Base-by-base conservation (phyloP, 306 rosid genomes). In the Cucumis melo region DNA sequence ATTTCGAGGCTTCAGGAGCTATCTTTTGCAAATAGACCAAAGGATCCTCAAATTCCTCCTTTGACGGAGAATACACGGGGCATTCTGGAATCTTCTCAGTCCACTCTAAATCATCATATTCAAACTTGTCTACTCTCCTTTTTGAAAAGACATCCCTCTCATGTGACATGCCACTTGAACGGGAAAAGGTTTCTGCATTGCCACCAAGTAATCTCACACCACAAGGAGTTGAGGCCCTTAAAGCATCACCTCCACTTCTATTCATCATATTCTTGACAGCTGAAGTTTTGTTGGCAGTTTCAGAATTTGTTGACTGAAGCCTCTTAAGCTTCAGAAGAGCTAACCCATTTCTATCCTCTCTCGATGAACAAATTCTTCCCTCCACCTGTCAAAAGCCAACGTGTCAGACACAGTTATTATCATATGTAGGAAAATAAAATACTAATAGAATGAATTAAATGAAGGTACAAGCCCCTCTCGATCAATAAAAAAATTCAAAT, bases 241-340 rank as follows among this genome's bases (percentile, higher is more conserved):
- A 85, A 82, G 99, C 97, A 78, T 92, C 97, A 67, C 99, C 99
- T 74, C 99, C 99, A 44, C 98, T 95, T 86, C 99, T 88, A 62
- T 88, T 81, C 90, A 92, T 90, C 87, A 76, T 85, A 81, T 82
- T 89, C 15, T 82, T 81, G 74, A 85, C 61, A 59, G 80, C 74
- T 53, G 55, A 68, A 78, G 86, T 85, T 85, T 83, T 91, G 3
- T 85, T 10, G 73, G 73, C 76, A 80, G 84, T 80, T 74, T 74
- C 84, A 2, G 86, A 73, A 78, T 84, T 84, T 81, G 85, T 87
- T 29, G 88, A 88, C 87, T 89, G 87, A 88, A 95, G 92, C 97
- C 93, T 87, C 81, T 87, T 95, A 12, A 86, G 90, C 89, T 85
- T 92, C 89, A 92, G 83, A 75, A 82, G 46, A 74, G 88, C 98